Percentiles rank a stretch among this genome's conserved stretches.
Conservation (phyloP, 257 asterid genomes). For the Rehmannia glutinosa region DNA sequence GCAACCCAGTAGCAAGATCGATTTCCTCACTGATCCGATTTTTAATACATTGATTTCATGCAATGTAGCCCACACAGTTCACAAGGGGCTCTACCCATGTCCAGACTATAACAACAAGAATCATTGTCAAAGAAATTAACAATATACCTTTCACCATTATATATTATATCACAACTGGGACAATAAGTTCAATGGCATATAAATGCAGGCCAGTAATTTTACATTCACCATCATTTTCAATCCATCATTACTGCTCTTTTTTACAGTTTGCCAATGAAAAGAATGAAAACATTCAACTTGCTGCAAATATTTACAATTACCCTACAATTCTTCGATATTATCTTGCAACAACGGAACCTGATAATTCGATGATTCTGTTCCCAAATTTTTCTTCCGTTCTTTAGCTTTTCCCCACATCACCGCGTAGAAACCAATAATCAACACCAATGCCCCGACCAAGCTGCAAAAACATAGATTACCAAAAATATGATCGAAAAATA, state of each 20-base stretch:
- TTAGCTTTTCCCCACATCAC: constrained; percentile 57
- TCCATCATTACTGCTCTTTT: not conserved
- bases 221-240: too few relatives aligned
- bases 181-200: not conserved
- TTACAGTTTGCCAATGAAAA: not conserved
- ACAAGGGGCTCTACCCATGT: too few relatives aligned
- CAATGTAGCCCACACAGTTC: too few relatives aligned
- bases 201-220: too few relatives aligned
- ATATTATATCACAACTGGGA: not conserved
- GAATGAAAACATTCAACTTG: not conserved
- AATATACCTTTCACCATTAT: too few relatives aligned
- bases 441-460: constrained; percentile 41
- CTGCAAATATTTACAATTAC: not conserved
- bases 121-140: too few relatives aligned
- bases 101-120: too few relatives aligned
- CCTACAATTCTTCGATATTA: constrained; percentile 15
- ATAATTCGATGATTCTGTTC: constrained; percentile 15
- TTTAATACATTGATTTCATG: too few relatives aligned
- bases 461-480: constrained; percentile 17
- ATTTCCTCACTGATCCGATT: too few relatives aligned
- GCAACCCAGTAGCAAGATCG: too few relatives aligned
- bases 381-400: constrained; percentile 25
- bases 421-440: constrained; percentile 45
- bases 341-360: constrained; percentile 32
- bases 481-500: not conserved